phyloP scores from a whole-genome alignment of 208 protist species.

The Jaenimonas drosophilae region DNA sequence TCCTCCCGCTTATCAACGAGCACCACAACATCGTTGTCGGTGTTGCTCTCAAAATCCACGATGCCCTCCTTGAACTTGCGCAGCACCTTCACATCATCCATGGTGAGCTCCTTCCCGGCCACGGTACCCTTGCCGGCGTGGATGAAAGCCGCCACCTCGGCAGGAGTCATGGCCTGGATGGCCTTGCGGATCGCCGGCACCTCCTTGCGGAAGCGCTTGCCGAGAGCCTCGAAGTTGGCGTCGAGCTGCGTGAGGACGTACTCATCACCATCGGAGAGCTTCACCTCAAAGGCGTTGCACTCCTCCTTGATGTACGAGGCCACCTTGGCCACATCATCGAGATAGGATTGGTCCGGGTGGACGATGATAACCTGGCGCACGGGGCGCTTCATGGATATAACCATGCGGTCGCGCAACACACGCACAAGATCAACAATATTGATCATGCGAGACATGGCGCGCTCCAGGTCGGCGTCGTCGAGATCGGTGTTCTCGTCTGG shows the following conservation, averaged over 20 bases:
- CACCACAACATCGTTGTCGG: slow-evolving; percentile 82
- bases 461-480: slow-evolving; percentile 65
- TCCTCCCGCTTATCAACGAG: slow-evolving; percentile 84
- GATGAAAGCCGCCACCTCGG: slow-evolving; percentile 44
- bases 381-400: slow-evolving; percentile 88
- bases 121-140: slow-evolving; percentile 30
- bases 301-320: slow-evolving; percentile 89
- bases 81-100: slow-evolving; percentile 86
- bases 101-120: slow-evolving; percentile 46
- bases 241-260: slow-evolving; percentile 86
- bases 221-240: slow-evolving; percentile 81
- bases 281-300: slow-evolving; percentile 86
- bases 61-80: slow-evolving; percentile 76
- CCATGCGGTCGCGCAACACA: slow-evolving; percentile 90
- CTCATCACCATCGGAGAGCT: slow-evolving; percentile 47
- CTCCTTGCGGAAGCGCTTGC: slow-evolving; percentile 83
- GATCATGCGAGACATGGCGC: slow-evolving; percentile 83
- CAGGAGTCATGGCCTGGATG: slow-evolving; percentile 53
- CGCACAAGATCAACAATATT: slow-evolving; percentile 92
- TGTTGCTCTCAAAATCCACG: slow-evolving; percentile 82
- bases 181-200: slow-evolving; percentile 73
- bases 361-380: slow-evolving; percentile 86
- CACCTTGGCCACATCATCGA: slow-evolving; percentile 68
- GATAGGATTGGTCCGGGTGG: slow-evolving; percentile 63
- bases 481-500: slow-evolving; percentile 64